A percentile compares a stretch with the other conserved stretches of the same genome.
phyloP scores from a whole-genome alignment of 495 filamentous ascomycete genomes.

The Hypoxylon fuscum region DNA sequence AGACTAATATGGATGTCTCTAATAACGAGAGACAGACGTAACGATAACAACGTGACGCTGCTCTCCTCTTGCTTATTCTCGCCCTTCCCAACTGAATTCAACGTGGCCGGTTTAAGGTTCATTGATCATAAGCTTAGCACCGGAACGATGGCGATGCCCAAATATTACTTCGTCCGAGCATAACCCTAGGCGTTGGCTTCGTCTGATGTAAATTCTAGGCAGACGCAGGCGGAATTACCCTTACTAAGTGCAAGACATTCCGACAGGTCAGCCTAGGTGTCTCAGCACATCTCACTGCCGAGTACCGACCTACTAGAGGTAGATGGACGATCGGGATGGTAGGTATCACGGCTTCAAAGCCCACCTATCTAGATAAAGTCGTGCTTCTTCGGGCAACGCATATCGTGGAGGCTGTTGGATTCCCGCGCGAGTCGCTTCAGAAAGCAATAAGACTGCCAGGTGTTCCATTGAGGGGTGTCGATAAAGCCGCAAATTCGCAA shows the following conservation, averaged over 20 bases:
- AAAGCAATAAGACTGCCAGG: not conserved
- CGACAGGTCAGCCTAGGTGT: constrained; percentile 16
- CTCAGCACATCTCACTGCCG: constrained; percentile 7
- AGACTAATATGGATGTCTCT: constrained; percentile 33
- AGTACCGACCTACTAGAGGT: constrained; percentile 1
- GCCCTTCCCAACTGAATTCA: constrained; percentile 16
- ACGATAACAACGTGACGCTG: constrained; percentile 19
- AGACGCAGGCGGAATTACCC: constrained; percentile 3
- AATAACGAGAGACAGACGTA: constrained; percentile 28
- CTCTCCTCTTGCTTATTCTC: constrained; percentile 8
- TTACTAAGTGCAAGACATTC: constrained; percentile 31
- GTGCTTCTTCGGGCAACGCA: constrained; percentile 5
- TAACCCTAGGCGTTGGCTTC: constrained; percentile 1
- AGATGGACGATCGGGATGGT: constrained; percentile 10
- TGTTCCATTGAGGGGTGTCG: constrained; percentile 11
- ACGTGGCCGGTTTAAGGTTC: constrained; percentile 37
- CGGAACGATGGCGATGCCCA: constrained; percentile 21
- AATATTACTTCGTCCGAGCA: constrained; percentile 1
- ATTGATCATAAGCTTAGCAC: constrained; percentile 20
- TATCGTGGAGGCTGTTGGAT: constrained; percentile 14
- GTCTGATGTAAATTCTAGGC: constrained; percentile 8
- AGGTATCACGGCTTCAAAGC: not conserved
- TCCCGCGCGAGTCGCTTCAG: constrained; percentile 13
- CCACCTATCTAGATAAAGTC: not conserved
- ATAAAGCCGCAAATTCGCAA: constrained; percentile 7